These are phyloP conservation scores for Coccomyxa sp. DNA, from an alignment of 139 green algal species.

Conservation along the genomic window DNA sequence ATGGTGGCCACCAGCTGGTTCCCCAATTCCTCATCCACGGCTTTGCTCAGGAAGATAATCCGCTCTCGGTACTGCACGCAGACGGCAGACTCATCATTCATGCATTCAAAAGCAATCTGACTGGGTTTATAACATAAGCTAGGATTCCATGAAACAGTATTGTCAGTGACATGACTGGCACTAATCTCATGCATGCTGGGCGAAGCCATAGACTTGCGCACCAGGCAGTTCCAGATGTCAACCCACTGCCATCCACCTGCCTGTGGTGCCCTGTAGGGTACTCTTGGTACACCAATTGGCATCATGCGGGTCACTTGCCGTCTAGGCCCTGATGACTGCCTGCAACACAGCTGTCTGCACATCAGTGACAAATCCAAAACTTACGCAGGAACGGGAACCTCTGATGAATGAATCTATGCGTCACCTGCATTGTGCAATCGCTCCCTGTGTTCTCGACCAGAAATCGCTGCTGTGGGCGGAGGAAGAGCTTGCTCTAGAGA, in stretches of 20 bases:
- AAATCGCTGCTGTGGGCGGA: not conserved
- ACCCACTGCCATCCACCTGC: conserved; percentile 83
- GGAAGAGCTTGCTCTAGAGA: not conserved
- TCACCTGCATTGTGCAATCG: too few species aligned
- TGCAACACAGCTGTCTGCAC: not conserved
- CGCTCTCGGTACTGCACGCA: conserved; percentile 73
- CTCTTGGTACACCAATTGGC: conserved; percentile 81
- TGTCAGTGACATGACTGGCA: not conserved
- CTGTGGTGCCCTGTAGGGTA: conserved; percentile 78
- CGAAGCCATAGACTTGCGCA: conserved; percentile 8
- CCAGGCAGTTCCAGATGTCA: conserved; percentile 92
- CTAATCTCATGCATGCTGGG: not conserved
- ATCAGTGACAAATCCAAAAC: too few species aligned
- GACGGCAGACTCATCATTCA: conserved; percentile 3
- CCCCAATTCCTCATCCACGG: conserved; percentile 81
- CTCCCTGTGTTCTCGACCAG: not conserved
- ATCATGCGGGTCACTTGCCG: conserved; percentile 63
- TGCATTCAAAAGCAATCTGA: not conserved
- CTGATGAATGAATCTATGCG: too few species aligned
- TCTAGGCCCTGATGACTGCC: conserved; percentile 9
- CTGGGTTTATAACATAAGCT: not conserved
- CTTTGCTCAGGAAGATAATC: conserved; percentile 85
- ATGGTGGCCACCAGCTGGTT: conserved; percentile 91
- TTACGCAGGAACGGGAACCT: too few species aligned
- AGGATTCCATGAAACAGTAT: not conserved